Base-by-base conservation (phyloP, 148 eudicot genomes). In the Chenopodium quinoa region DNA sequence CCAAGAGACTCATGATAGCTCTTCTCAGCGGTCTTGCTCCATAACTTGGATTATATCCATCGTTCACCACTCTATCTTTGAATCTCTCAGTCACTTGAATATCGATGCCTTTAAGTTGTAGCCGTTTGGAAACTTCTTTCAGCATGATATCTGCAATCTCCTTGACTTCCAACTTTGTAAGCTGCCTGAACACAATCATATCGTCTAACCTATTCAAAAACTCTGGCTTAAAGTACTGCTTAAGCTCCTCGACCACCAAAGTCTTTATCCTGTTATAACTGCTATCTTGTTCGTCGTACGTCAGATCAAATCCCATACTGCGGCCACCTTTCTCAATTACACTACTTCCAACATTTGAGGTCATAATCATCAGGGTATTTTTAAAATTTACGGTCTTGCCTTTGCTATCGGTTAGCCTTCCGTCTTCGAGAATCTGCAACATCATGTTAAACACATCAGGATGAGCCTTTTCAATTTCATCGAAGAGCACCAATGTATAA, bases 381-480 rank as follows among this genome's bases (percentile, higher is more conserved):
- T 94, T 94, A 85, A 94, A 94, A 73, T 94, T 90, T 9, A 94
- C 95, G 0, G 97, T 88, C 71, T 95, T 82, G 0, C 98, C 97
- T 66, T 93, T 94, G 85, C 95, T 93, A 77, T 94, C 97, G 0
- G 97, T 94, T 81, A 94, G 70, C 82, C 98, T 87, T 3, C 98
- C 98, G 25, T 94, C 98, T 60, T 94, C 98, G 0, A 93, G 92
- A 82, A 94, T 94, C 75, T 94, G 98, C 86, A 93, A 94, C 95
- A 94, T 94, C 86, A 94, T 88, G 71, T 93, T 93, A 84, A 94
- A 93, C 58, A 94, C 95, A 81, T 94, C 98, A 2, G 93, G 94
- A 63, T 93, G 97, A 22, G 98, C 98, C 88, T 94, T 94, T 81
- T 94, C 98, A 19, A 94, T 94, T 80, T 94, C 98, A 76, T 94